These are phyloP conservation scores for Lantana camara DNA, from an alignment of 257 asterid genomes.

Conservation along the genomic window DNA sequence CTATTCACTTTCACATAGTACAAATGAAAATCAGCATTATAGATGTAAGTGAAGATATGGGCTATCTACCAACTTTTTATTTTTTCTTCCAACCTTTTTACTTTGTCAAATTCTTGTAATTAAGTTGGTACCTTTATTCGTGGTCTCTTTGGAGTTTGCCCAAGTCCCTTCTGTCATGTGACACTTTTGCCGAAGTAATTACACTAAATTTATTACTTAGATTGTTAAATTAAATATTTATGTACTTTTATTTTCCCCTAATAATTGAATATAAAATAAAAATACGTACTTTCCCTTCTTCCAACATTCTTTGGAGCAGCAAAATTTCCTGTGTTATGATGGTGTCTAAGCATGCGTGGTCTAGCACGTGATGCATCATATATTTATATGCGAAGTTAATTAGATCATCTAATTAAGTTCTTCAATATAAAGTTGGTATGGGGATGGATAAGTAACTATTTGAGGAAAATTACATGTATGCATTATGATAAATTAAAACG, in stretches of 20 bases:
- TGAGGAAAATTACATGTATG: too few relatives aligned
- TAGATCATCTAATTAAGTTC: background rate
- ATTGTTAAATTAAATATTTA: constrained; percentile 13
- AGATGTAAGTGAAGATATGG: constrained; percentile 9
- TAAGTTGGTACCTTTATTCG: constrained; percentile 28
- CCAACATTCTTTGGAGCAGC: constrained; percentile 52
- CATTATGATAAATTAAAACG: too few relatives aligned
- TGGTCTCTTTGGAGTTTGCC: constrained; percentile 27
- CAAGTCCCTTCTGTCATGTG: constrained; percentile 49
- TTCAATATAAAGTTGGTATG: too few relatives aligned
- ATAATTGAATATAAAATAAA: constrained; percentile 50
- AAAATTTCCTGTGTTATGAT: constrained; percentile 47
- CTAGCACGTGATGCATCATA: constrained; percentile 43
- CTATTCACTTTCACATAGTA: background rate
- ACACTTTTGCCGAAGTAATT: constrained; percentile 7
- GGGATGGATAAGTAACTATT: too few relatives aligned
- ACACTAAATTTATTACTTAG: background rate
- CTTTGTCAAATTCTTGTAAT: constrained; percentile 46
- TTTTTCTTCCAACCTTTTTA: constrained; percentile 40
- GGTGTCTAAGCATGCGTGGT: constrained; percentile 71
- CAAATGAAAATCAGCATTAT: constrained; percentile 11
- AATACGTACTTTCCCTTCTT: constrained; percentile 34
- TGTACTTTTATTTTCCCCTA: constrained; percentile 45
- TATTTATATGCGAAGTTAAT: background rate
- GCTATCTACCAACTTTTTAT: constrained; percentile 33